Percentiles rank a stretch among this genome's conserved stretches.
Conservation (phyloP, 192 early-diverging fungal genomes). For the Chytriomyces sp. region DNA sequence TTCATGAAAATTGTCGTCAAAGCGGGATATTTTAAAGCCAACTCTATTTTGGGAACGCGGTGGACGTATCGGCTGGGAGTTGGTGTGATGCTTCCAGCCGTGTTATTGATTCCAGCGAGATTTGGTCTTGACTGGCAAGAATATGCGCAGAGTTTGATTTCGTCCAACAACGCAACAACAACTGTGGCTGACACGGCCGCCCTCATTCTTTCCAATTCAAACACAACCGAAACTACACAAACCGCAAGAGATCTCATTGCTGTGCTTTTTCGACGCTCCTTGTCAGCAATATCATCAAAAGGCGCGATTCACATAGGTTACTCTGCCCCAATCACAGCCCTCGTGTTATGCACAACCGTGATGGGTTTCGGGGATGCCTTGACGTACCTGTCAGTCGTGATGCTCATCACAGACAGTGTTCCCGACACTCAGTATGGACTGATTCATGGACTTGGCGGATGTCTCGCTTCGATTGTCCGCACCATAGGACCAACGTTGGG, state of each 20-base stretch:
- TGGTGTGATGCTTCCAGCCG: conserved; percentile 38
- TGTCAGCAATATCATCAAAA: background rate
- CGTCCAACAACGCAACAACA: too few relatives aligned
- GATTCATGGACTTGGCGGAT: conserved; percentile 49
- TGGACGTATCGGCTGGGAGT: conserved; percentile 41
- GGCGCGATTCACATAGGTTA: conserved; percentile 10
- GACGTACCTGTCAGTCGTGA: conserved; percentile 46
- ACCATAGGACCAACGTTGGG: conserved; percentile 44
- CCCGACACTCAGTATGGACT: conserved; percentile 38
- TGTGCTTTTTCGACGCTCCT: background rate
- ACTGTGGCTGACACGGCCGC: too few relatives aligned
- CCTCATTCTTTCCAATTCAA: too few relatives aligned
- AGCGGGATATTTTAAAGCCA: conserved; percentile 40
- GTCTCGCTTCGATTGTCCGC: conserved; percentile 37
- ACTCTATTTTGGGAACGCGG: conserved; percentile 40
- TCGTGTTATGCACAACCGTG: conserved; percentile 28
- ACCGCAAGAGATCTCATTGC: background rate
- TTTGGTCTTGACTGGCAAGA: conserved; percentile 23
- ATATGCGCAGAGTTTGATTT: background rate
- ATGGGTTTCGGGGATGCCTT: conserved; percentile 46
- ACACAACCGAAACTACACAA: background rate
- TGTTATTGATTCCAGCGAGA: conserved; percentile 32
- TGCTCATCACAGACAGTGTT: conserved; percentile 49
- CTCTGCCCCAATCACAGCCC: conserved; percentile 10
- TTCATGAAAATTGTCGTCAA: conserved; percentile 45